Evolutionary conservation across 768 basidiomycete genomes (phyloP), one percentile per base, ranked within the genome.

Genomic region (Auriculariales sp.): DNA sequence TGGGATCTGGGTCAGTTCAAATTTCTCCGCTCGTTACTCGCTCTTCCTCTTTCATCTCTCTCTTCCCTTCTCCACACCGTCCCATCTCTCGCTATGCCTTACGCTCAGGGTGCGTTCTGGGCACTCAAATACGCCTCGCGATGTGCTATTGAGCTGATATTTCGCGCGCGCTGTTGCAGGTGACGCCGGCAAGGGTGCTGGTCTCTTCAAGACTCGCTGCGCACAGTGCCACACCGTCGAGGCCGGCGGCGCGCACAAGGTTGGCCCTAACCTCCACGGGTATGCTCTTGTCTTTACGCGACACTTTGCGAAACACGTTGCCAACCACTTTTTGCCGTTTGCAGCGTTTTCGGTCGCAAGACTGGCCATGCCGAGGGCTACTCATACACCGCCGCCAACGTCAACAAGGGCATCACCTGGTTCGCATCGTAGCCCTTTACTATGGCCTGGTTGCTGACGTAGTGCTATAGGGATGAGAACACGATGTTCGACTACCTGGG

Each of bases 191-290:
- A 95, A 93, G 77, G 93, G 93, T 68, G 92, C 93, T 63, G 70
- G 73, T 62, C 83, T 95, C 66, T 97, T 97, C 83, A 94, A 92
- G 74, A 92, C 91, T 53, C 85, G 92, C 51, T 92, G 87, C 61
- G 82, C 84, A 34, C 90, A 95, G 64, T 97, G 93, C 70, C 93
- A 97, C 67, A 95, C 89, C 55, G 66, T 86, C 54, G 86, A 70
- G 50, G 71, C 75, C 57, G 80, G 82, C 50, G 88, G 80, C 59
- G 72, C 78, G 34, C 74, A 91, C 72, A 88, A 87, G 66, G 91
- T 97, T 52, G 94, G 94, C 50, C 94, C 94, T 42, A 94, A 94
- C 75, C 77, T 98, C 25, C 80, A 92, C 64, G 93, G 93, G 81
- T 90, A 58, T 56, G 85, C 66, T 7, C 1, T 44, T 17, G 27